A percentile compares a stretch with the other conserved stretches of the same genome.
phyloP scores from a whole-genome alignment of 768 basidiomycete genomes.

The Lentinula aciculospora region DNA sequence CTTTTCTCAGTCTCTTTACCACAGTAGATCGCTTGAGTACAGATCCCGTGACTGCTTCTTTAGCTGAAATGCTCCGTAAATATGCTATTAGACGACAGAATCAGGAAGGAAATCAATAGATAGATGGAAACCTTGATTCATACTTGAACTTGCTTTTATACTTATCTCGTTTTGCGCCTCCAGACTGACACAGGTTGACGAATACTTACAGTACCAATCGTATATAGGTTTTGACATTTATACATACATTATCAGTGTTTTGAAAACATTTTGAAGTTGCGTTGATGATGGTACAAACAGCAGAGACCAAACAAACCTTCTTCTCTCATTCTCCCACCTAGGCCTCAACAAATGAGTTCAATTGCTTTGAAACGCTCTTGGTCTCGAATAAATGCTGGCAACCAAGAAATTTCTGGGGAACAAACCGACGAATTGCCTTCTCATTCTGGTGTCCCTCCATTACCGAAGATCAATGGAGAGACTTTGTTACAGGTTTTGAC shows the following conservation, averaged over 20 bases:
- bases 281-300: neutral
- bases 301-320: neutral
- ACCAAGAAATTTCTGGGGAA: slow-evolving; percentile 12
- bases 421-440: slow-evolving; percentile 13
- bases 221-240: no score
- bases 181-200: no score
- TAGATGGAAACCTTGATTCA: no score
- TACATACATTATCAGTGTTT: no score
- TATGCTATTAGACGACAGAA: neutral
- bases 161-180: no score
- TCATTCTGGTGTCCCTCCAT: slow-evolving; percentile 23
- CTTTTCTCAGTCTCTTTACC: slow-evolving; percentile 28
- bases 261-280: no score
- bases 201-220: no score
- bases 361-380: slow-evolving; percentile 15
- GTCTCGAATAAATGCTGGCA: slow-evolving; percentile 19
- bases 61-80: slow-evolving; percentile 31
- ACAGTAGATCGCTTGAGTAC: slow-evolving; percentile 39
- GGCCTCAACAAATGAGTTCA: neutral
- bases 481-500: slow-evolving; percentile 65
- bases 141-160: no score
- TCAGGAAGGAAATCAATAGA: neutral
- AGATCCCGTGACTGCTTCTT: slow-evolving; percentile 27
- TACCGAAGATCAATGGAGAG: slow-evolving; percentile 46
- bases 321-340: neutral